Evolutionary conservation across 495 filamentous ascomycete genomes (phyloP), one percentile per base, ranked within the genome.

Genomic region (Tetracladium marchalianum): DNA sequence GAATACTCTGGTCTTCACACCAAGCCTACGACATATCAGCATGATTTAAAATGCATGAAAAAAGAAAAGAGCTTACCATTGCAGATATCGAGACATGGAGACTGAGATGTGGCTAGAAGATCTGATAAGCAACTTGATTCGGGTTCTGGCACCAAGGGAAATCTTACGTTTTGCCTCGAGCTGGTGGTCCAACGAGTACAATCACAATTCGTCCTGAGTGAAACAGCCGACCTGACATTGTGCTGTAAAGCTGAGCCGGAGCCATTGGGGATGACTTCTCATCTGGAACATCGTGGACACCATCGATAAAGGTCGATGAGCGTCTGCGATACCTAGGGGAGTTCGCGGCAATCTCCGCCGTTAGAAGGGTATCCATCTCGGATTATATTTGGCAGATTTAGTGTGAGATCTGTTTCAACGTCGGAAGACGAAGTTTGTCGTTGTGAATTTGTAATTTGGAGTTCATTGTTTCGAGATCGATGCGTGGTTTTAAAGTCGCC

Each of bases 141-240:
- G 27, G 2, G 22, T 11, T 6, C 22, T 7, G 7, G 22, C 22
- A 27, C 5, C 22, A 13, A 18, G 17, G 19, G n/a, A 47, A 49
- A 46, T 44, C 83, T 52, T 69, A 90, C 80, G 93, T 99, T 69
- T 99, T 99, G 22, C 93, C 93, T 64, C 93, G 81, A 31, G 93
- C 93, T 38, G 93, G 93, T 35, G 95, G 75, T 43, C 93, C 93
- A 58, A 97, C 93, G 53, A 94, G 95, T 43, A 90, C 90, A 47
- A 99, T 97, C 34, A 88, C 89, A 53, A 99, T 97, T 31, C 90
- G 78, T 36, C 93, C 93, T 6, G 92, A 95, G 64, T 99, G 93
- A 60, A 97, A 99, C 18, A 99, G 78, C 16, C 90, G 77, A 41
- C 93, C 93, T 32, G 90, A 96, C 72, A 95, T 90, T 15, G 93